These are phyloP conservation scores for Fraxinus quadrangulata DNA, from an alignment of 257 asterid genomes.

Conservation along the genomic window DNA sequence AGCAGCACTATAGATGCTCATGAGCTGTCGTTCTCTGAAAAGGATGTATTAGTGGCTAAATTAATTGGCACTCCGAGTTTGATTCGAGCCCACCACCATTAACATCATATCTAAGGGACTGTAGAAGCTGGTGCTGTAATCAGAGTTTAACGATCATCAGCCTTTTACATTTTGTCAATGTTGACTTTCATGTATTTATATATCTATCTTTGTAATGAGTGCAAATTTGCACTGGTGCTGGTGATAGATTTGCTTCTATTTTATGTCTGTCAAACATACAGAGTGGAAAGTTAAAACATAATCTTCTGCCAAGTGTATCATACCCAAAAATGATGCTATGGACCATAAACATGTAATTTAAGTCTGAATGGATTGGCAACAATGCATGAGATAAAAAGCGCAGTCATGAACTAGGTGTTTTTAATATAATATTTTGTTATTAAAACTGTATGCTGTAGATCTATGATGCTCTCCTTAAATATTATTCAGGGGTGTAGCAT, in stretches of 20 bases:
- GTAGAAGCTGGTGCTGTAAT: slow-evolving; percentile 4
- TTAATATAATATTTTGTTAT: not conserved
- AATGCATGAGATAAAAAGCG: not conserved
- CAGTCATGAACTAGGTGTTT: not conserved
- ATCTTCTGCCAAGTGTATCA: slow-evolving; percentile 11
- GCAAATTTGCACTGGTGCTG: slow-evolving; percentile 1
- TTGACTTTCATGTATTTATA: not conserved
- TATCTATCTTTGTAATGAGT: slow-evolving; percentile 1
- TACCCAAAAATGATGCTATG: slow-evolving; percentile 17
- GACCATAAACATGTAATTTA: slow-evolving; percentile 9
- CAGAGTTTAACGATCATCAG: slow-evolving; percentile 16
- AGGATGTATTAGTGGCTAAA: not conserved
- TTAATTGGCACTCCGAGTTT: not conserved
- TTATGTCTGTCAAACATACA: slow-evolving; percentile 1
- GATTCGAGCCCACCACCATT: not conserved
- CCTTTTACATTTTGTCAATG: not conserved
- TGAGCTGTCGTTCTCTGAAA: slow-evolving; percentile 1
- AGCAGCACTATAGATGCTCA: not conserved
- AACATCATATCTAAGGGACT: slow-evolving; percentile 19
- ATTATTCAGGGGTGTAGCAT: slow-evolving; percentile 1
- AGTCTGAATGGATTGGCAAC: slow-evolving; percentile 1
- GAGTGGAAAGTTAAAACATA: slow-evolving; percentile 11
- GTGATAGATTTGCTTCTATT: slow-evolving; percentile 6
- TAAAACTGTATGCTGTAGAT: not conserved
- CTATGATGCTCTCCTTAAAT: slow-evolving; percentile 20